Evolutionary conservation across 2,329 filamentous ascomycete species (phyloP).

Genomic region (Alternaria ethzedia): DNA sequence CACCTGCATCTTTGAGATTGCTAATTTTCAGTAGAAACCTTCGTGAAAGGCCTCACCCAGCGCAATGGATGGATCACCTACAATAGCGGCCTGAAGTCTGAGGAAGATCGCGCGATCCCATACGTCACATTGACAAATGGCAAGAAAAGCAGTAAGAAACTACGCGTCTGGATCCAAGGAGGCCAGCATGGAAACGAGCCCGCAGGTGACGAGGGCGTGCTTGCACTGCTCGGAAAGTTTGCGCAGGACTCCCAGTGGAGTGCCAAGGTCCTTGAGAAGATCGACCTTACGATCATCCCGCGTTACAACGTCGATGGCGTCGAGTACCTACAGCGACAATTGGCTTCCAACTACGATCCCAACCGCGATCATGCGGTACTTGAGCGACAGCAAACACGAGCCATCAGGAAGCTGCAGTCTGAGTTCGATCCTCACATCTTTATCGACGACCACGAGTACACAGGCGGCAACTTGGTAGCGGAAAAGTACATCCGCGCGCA

Average conservation of each 20-base stretch:
- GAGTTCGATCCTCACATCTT: conserved; percentile 35
- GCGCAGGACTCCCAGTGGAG: conserved; percentile 32
- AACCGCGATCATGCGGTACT: conserved; percentile 40
- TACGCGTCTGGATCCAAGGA: conserved; percentile 39
- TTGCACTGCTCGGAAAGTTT: conserved; percentile 37
- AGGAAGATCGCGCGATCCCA: background rate
- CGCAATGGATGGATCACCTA: background rate
- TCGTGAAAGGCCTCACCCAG: background rate
- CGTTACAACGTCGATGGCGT: conserved; percentile 41
- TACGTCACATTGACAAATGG: background rate
- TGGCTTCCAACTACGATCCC: conserved; percentile 31
- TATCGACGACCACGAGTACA: conserved; percentile 37
- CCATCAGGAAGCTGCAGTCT: conserved; percentile 28
- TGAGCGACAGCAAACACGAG: conserved; percentile 30
- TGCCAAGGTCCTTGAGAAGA: conserved; percentile 24
- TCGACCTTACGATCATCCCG: conserved; percentile 32
- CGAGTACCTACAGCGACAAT: conserved; percentile 27
- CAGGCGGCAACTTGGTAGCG: conserved; percentile 16
- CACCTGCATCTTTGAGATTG: accelerated
- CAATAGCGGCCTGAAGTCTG: background rate
- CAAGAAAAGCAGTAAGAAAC: conserved; percentile 15
- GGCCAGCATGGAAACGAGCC: conserved; percentile 41
- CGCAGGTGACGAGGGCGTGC: conserved; percentile 35
- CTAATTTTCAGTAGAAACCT: no score
- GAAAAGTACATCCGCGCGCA: conserved; percentile 29